These are phyloP conservation scores for Trichoderma aggressivum DNA, from an alignment of 2,329 filamentous ascomycete species.

Conservation along the genomic window DNA sequence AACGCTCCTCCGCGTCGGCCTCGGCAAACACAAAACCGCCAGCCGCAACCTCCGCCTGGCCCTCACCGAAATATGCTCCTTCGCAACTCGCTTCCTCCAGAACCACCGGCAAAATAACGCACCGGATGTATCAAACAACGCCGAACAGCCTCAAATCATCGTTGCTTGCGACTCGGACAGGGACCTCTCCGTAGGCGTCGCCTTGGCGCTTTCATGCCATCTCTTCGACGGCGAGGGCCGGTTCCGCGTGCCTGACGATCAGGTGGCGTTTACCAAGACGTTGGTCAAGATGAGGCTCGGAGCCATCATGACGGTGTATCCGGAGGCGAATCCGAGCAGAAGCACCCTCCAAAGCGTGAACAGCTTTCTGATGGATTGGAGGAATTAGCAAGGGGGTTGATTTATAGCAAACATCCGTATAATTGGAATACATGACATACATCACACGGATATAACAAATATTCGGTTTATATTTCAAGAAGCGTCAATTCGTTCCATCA, in stretches of 20 bases:
- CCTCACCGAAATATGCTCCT: slow-evolving; percentile 59
- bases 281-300: slow-evolving; percentile 74
- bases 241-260: slow-evolving; percentile 26
- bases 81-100: slow-evolving; percentile 44
- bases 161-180: slow-evolving; percentile 74
- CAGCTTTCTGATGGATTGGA: slow-evolving; percentile 72
- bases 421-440: not conserved
- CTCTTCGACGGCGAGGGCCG: slow-evolving; percentile 64
- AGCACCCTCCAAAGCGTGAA: slow-evolving; percentile 89
- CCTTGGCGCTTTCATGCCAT: slow-evolving; percentile 72
- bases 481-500: slow-evolving; percentile 13
- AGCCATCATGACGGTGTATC: slow-evolving; percentile 76
- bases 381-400: slow-evolving; percentile 20
- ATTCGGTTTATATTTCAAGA: not conserved
- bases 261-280: slow-evolving; percentile 60
- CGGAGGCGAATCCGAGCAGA: slow-evolving; percentile 78
- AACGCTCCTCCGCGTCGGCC: slow-evolving; percentile 54
- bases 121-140: not conserved
- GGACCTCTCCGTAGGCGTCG: slow-evolving; percentile 75
- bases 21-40: slow-evolving; percentile 71
- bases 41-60: slow-evolving; percentile 77
- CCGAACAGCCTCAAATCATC: slow-evolving; percentile 38
- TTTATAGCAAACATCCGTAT: not conserved
- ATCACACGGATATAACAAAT: not conserved
- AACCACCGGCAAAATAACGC: not conserved